These are phyloP conservation scores for Xylaria hypoxylon DNA, from an alignment of 2,329 filamentous ascomycete species.

Conservation along the genomic window DNA sequence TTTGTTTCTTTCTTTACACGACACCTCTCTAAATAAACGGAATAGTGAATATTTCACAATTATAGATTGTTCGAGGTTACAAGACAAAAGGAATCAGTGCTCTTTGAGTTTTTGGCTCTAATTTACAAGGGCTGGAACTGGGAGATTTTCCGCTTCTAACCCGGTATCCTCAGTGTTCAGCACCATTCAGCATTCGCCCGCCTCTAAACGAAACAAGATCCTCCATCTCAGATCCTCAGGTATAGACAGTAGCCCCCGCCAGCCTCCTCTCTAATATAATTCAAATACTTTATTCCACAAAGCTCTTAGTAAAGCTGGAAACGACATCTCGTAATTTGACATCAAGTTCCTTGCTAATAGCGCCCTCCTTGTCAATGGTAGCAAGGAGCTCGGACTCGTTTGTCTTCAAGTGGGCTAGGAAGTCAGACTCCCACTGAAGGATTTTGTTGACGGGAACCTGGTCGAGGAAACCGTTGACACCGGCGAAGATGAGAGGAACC, in stretches of 20 bases:
- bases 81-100: constrained; percentile 70
- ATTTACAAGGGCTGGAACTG: constrained; percentile 69
- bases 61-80: constrained; percentile 20
- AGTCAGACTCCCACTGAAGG: constrained; percentile 92
- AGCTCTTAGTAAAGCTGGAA: constrained; percentile 91
- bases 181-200: constrained; percentile 60
- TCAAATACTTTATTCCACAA: constrained; percentile 66
- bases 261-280: constrained; percentile 50
- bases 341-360: constrained; percentile 94
- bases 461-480: constrained; percentile 98
- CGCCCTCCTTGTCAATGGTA: constrained; percentile 94
- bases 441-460: constrained; percentile 89
- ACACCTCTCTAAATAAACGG: too few species aligned
- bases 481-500: constrained; percentile 98
- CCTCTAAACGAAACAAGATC: constrained; percentile 62
- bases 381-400: constrained; percentile 87
- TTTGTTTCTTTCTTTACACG: background rate
- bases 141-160: constrained; percentile 57
- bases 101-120: constrained; percentile 70
- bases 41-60: constrained; percentile 25
- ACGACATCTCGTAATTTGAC: constrained; percentile 82
- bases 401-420: constrained; percentile 89
- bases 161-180: constrained; percentile 61
- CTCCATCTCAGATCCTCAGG: constrained; percentile 50
- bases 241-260: constrained; percentile 61